Conservation (phyloP, 345 rosid genomes). For the Linum trigynum region DNA sequence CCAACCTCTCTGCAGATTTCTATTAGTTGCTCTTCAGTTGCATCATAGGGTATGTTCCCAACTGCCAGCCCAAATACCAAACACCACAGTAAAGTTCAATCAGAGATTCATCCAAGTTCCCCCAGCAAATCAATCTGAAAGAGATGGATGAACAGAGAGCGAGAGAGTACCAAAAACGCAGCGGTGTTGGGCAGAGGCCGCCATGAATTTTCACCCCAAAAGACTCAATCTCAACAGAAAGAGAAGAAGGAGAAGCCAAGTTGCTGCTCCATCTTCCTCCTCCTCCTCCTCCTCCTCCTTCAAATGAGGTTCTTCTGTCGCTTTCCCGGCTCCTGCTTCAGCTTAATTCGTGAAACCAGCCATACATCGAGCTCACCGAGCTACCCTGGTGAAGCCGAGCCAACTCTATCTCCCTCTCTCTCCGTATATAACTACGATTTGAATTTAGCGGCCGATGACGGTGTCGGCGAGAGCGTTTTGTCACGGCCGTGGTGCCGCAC, state of each 20-base stretch:
- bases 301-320: background rate
- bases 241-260: background rate
- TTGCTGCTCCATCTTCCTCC: background rate
- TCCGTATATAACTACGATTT: no score
- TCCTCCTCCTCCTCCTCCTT: background rate
- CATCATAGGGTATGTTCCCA: constrained; percentile 98
- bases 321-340: background rate
- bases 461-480: no score
- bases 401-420: no score
- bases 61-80: constrained; percentile 33
- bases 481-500: background rate
- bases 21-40: constrained; percentile 93
- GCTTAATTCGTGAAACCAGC: background rate
- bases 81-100: background rate
- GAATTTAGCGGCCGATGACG: no score
- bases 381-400: background rate
- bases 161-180: constrained; percentile 73
- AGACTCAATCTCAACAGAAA: no score
- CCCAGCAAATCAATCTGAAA: background rate
- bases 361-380: background rate
- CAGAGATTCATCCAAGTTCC: background rate
- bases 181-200: constrained; percentile 78
- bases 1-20: constrained; percentile 97
- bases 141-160: constrained; percentile 4
- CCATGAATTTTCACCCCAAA: constrained; percentile 35